Base-by-base conservation (phyloP, 768 basidiomycete species). In the Botryobasidium botryosum region DNA sequence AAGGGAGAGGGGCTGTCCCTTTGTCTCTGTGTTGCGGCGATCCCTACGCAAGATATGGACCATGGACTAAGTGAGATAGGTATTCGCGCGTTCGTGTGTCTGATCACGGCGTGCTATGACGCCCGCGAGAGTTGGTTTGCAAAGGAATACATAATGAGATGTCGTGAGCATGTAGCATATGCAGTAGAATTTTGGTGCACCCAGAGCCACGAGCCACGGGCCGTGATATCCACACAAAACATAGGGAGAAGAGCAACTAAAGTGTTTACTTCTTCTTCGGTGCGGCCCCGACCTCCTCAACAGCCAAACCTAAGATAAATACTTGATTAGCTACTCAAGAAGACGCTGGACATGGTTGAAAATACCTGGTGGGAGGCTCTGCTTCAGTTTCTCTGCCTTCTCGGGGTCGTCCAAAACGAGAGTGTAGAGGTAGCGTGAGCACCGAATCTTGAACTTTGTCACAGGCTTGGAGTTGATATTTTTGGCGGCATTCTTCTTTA, bases 381-480 rank as follows among this genome's bases (percentile, higher is more conserved):
- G 85, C 70, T 80, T 76, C 56, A 99, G 77, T 71, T 96, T 99
- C 63, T 94, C 90, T 32, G 94, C 92, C 73, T 96, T 97, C 64
- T 94, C 90, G 58, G 85, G 76, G 68, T 99, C 94, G 62, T 88
- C 82, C 61, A 97, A 64, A 50, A 78, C 75, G 52, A 97, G 75
- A n/a, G 94, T 97, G 79, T 99, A 99, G 50, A 91, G 79, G 65
- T 90, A 90, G 62, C 84, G 74, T 49, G 84, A 81, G 70, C 91
- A 96, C 62, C 94, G 75, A 61, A 99, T 77, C 75, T 99, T 99
- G 78, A 97, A 96, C 69, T 97, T 99, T 60, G 84, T 92, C 65
- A 76, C 71, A 28, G 70, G 69, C 68, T 86, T 86, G 26, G 41
- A 35, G 56, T 75, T 79, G 25, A 69, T 63, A 25, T 50, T 40